Evolutionary conservation across 305 asterid species (phyloP), one percentile per base, ranked within the genome.

Genomic region (Solanum hybrid): DNA sequence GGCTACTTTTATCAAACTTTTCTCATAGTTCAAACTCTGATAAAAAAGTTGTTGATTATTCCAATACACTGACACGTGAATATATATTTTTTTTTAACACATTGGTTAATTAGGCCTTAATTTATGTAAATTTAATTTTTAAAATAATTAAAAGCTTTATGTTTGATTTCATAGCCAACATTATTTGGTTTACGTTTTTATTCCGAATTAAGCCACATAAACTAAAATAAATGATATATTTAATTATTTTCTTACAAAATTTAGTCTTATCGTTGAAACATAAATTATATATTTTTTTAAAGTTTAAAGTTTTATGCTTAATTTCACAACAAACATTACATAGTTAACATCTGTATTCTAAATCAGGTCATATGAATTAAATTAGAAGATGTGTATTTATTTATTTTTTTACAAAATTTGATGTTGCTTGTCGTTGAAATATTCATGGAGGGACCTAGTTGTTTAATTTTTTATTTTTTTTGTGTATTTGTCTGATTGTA

Each of bases 21-120:
- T 89, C 82, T 26, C 6, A 82, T 77, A 83, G 92, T 91, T 87
- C 95, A 92, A 94, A 93, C 92, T 92, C 94, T 93, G 91, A 90
- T 92, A 89, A 78, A 83, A 57, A 90, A 91, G n/a, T 57, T 89
- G 76, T 91, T 79, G 91, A 86, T 78, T 90, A 68, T 93, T 90
- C 86, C 92, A 70, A 90, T 91, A 88, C 72, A 84, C 14, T 86
- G 90, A 80, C 95, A 94, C 94, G 92, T 93, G 93, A 91, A 33
- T 87, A 24, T 89, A 20, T 89, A 11, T 10, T n/a, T 86, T 8
- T 89, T 89, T 20, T 10, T 24, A 6, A 41, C 88, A 36, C 65
- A 83, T 87, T 88, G 33, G 36, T 8, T 86, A 83, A 84, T 75
- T 89, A 41, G 80, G 90, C 88, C 87, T 77, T 91, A 82, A 68